These are phyloP conservation scores for Starmerella vaccinii DNA, from an alignment of 805 yeast species.

Conservation along the genomic window DNA sequence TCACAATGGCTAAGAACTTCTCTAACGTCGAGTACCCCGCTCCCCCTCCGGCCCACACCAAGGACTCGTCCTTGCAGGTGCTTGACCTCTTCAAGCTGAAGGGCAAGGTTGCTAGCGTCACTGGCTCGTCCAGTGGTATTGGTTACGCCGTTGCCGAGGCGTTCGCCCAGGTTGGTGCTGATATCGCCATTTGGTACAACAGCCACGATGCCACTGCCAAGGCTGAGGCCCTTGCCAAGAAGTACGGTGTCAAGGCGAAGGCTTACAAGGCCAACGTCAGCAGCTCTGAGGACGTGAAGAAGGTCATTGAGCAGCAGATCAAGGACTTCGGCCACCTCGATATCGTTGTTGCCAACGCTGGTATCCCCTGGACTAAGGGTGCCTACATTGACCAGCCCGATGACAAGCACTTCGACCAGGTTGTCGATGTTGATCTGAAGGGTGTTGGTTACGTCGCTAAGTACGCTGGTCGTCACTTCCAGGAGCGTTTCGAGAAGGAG, in stretches of 20 bases:
- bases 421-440: conserved; percentile 65
- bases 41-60: conserved; percentile 21
- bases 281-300: conserved; percentile 41
- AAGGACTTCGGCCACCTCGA: conserved; percentile 72
- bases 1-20: conserved; percentile 23
- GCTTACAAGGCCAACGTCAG: conserved; percentile 57
- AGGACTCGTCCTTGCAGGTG: conserved; percentile 32
- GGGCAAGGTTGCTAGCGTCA: conserved; percentile 72
- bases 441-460: conserved; percentile 76
- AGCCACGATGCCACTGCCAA: conserved; percentile 53
- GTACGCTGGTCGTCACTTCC: conserved; percentile 60
- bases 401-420: conserved; percentile 55
- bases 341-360: conserved; percentile 82
- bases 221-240: conserved; percentile 45
- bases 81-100: conserved; percentile 64
- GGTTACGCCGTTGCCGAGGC: conserved; percentile 77
- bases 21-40: conserved; percentile 24
- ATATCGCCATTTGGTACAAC: conserved; percentile 61
- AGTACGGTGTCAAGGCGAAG: conserved; percentile 49
- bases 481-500: conserved; percentile 37
- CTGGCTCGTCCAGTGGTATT: conserved; percentile 81
- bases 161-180: conserved; percentile 79
- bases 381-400: conserved; percentile 42
- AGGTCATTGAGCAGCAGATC: conserved; percentile 41
- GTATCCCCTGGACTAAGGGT: conserved; percentile 71